These are phyloP conservation scores for Shiraia bambusicola DNA, from an alignment of 2,329 filamentous ascomycete genomes.

Conservation along the genomic window DNA sequence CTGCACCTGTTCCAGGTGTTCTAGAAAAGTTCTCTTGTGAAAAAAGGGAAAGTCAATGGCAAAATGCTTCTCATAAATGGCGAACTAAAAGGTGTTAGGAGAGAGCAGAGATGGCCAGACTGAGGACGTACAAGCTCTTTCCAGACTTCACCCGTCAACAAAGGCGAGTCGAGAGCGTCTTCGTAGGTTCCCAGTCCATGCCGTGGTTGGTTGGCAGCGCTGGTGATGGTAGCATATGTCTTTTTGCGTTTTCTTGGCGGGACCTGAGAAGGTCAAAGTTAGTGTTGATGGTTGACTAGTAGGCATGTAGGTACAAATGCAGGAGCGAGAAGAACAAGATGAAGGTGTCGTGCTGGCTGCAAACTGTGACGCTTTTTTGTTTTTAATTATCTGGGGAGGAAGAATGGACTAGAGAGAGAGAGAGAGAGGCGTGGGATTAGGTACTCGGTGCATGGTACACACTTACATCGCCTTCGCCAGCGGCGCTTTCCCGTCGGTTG, in stretches of 20 bases:
- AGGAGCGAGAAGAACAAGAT: background rate
- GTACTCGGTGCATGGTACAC: no score
- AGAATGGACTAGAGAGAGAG: no score
- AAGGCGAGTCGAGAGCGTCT: conserved; percentile 62
- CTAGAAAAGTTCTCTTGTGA: conserved; percentile 64
- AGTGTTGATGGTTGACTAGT: conserved; percentile 1
- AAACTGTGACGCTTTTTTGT: no score
- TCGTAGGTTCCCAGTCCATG: conserved; percentile 50
- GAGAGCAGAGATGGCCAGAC: background rate
- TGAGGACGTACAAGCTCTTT: conserved; percentile 55
- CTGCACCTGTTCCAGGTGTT: conserved; percentile 27
- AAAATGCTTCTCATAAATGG: conserved; percentile 70
- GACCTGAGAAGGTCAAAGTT: conserved; percentile 8
- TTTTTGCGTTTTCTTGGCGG: conserved; percentile 37
- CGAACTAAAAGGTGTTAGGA: conserved; percentile 49
- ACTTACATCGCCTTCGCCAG: conserved; percentile 27
- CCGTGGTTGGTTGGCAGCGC: conserved; percentile 33
- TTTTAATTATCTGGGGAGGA: background rate
- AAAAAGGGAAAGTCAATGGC: conserved; percentile 72
- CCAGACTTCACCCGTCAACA: conserved; percentile 68
- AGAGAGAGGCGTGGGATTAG: no score
- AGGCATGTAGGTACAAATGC: no score
- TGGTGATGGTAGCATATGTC: conserved; percentile 39
- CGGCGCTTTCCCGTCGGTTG: conserved; percentile 45
- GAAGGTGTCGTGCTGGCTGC: background rate